These are phyloP conservation scores for Starmera quercuum DNA, from an alignment of 805 yeast species.

Conservation along the genomic window DNA sequence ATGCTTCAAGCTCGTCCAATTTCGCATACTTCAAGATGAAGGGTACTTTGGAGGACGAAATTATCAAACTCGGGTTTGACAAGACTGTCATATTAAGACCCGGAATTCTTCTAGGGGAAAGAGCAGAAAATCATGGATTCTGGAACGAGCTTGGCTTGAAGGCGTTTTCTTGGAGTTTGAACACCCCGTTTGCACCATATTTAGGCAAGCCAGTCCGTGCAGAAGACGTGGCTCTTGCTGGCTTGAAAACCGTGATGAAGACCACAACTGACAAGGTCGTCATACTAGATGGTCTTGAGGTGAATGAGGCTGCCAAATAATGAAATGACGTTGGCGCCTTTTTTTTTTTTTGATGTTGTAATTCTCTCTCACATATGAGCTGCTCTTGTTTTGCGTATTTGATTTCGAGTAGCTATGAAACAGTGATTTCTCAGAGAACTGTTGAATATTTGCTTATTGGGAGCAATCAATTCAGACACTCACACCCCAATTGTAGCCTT, in stretches of 20 bases:
- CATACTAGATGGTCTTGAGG: slow-evolving; percentile 22
- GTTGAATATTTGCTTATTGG: too few relatives aligned
- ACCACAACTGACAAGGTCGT: slow-evolving; percentile 18
- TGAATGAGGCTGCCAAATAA: slow-evolving; percentile 11
- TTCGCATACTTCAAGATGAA: slow-evolving; percentile 61
- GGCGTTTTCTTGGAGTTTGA: slow-evolving; percentile 25
- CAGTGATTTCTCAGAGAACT: too few relatives aligned
- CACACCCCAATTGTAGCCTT: too few relatives aligned
- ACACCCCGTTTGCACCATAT: slow-evolving; percentile 24
- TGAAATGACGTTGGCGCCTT: too few relatives aligned
- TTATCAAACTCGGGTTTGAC: slow-evolving; percentile 57
- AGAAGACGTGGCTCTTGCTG: slow-evolving; percentile 58
- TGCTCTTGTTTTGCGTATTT: too few relatives aligned
- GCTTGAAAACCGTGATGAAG: slow-evolving; percentile 29
- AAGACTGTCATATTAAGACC: slow-evolving; percentile 72
- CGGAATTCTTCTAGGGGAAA: slow-evolving; percentile 61
- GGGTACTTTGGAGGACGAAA: slow-evolving; percentile 68
- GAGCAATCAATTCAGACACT: too few relatives aligned
- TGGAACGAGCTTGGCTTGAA: slow-evolving; percentile 23
- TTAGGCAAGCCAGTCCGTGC: slow-evolving; percentile 46
- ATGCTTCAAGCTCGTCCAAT: slow-evolving; percentile 53
- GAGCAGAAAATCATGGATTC: slow-evolving; percentile 36
- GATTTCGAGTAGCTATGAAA: too few relatives aligned
- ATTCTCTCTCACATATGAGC: too few relatives aligned
- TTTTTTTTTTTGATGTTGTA: too few relatives aligned